Evolutionary conservation across 192 early-diverging fungal genomes (phyloP), one percentile per base, ranked within the genome.

Genomic region (Entomortierella chlamydospora): DNA sequence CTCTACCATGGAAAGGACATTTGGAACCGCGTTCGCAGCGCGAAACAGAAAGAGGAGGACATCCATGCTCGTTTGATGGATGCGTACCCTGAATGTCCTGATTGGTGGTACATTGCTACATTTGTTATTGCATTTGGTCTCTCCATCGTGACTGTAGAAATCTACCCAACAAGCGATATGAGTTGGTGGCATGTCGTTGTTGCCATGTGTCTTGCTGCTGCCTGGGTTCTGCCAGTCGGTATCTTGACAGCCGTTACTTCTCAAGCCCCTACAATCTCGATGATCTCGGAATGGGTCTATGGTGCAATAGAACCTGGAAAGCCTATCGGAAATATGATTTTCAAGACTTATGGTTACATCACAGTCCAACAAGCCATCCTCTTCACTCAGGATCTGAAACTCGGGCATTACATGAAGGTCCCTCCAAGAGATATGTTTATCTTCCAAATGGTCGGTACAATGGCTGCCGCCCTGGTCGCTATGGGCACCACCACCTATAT

Each of bases 341-440:
- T 92, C 86, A 93, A 93, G 83, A 89, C 88, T 1, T 86, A 89
- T 56, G 88, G 88, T 31, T 87, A 83, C 61, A 86, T 87, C 28
- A 87, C 85, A 9, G 85, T 86, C 4, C 76, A 82, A 22, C 88
- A 92, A 70, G 93, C 87, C 17, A 78, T 94, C 20, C 57, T 73
- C 9, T 88, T 94, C 73, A 68, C 85, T 13, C 83, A 85, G 37
- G 93, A 94, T 70, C 84, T 92, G 39, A 94, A 93, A 60, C 83
- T 94, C 8, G 93, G 91, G 29, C 91, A 92, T 64, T 94, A 94
- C 69, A 90, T 93, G 88, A 94, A 94, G 82, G 86, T 94, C 8
- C 90, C 93, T 52, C 95, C 95, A 29, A 85, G 92, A 33, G 78
- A 90, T 26, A 87, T 97, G 86, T 94, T 97, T 78, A 82, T 85